Percentiles rank a stretch among this genome's conserved stretches.
Conservation (phyloP, 2,329 filamentous ascomycete genomes). For the Blastomyces parvus region DNA sequence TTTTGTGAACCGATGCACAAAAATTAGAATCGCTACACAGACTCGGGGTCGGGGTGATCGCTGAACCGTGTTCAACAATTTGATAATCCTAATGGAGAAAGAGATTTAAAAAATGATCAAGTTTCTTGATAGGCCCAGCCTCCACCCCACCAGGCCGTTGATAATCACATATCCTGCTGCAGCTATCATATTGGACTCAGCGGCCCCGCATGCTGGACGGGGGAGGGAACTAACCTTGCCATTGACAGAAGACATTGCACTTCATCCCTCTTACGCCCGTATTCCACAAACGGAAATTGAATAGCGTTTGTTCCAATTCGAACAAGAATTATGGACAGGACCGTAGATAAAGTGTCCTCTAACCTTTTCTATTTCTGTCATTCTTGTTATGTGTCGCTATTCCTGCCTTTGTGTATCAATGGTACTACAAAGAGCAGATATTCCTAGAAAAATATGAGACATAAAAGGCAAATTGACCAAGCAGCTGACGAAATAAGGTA, state of each 20-base stretch:
- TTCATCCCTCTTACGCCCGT: neutral
- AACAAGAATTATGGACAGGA: neutral
- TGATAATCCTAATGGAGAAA: conserved; percentile 5
- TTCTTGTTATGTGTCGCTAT: neutral
- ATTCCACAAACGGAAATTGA: neutral
- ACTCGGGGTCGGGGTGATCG: neutral
- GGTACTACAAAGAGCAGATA: neutral
- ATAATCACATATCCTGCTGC: neutral
- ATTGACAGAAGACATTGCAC: neutral
- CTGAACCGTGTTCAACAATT: neutral
- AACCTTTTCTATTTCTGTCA: neutral
- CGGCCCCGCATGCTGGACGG: neutral
- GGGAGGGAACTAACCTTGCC: neutral
- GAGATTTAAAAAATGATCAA: neutral
- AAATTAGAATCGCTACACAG: neutral
- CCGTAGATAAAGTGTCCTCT: neutral
- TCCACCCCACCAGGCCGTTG: neutral
- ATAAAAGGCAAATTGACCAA: neutral
- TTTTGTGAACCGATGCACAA: neutral
- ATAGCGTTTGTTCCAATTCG: neutral
- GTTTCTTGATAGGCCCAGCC: neutral
- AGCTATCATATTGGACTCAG: neutral
- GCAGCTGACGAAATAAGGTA: neutral
- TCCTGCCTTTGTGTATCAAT: neutral
- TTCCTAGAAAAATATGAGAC: neutral